Conservation (phyloP, 768 basidiomycete species). For the Cyclocybe aegerita region DNA sequence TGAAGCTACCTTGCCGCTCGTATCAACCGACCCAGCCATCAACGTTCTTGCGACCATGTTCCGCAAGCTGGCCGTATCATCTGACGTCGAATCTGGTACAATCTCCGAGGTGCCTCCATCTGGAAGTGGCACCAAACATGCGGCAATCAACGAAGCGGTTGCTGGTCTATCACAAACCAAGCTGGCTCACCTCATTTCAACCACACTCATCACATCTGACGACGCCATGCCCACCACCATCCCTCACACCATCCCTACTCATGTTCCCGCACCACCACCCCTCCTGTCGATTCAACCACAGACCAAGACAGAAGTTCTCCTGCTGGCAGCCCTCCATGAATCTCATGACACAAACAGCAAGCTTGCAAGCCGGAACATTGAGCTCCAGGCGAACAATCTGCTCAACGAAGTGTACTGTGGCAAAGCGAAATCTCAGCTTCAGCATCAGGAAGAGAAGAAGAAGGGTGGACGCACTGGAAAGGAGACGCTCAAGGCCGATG, state of each 20-base stretch:
- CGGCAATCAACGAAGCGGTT: slow-evolving; percentile 3
- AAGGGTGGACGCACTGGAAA: too few relatives aligned
- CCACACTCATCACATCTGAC: background rate
- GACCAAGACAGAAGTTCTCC: slow-evolving; percentile 9
- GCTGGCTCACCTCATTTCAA: slow-evolving; percentile 1
- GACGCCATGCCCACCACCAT: slow-evolving; percentile 1
- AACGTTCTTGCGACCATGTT: slow-evolving; percentile 14
- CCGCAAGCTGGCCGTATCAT: too few relatives aligned
- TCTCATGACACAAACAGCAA: background rate
- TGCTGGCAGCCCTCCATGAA: slow-evolving; percentile 8
- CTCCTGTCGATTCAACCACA: slow-evolving; percentile 8
- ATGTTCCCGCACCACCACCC: too few relatives aligned
- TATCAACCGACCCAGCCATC: slow-evolving; percentile 22
- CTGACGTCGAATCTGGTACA: too few relatives aligned
- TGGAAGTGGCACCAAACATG: background rate
- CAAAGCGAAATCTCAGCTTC: too few relatives aligned
- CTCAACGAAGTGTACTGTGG: too few relatives aligned
- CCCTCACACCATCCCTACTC: background rate
- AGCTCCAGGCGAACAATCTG: slow-evolving; percentile 21
- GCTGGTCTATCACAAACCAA: slow-evolving; percentile 3
- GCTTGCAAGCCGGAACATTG: slow-evolving; percentile 6
- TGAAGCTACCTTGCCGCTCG: slow-evolving; percentile 15
- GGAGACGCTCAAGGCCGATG: too few relatives aligned
- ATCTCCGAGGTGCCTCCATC: too few relatives aligned
- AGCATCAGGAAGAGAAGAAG: too few relatives aligned